Evolutionary conservation across 129 eudicot genomes (phyloP), one percentile per base, ranked within the genome.

Genomic region (Tagetes patula): DNA sequence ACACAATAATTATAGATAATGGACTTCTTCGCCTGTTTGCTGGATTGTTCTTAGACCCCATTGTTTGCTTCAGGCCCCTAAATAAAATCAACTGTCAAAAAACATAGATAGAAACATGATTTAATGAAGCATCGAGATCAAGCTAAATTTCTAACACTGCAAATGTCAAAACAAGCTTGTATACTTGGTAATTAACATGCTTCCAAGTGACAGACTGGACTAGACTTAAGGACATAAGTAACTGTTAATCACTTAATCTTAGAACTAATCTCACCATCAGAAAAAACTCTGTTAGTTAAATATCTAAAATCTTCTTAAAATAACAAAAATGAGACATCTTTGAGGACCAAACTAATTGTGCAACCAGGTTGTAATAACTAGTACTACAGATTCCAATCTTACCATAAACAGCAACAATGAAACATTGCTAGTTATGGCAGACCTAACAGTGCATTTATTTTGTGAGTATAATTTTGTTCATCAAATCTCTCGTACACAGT

Each of bases 21-120:
- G 96, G 89, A 56, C 90, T 85, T 60, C 96, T 83, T 55, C 81
- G 76, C 84, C 86, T 81, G 39, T 77, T 80, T 63, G 79, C 41
- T 33, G 87, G 77, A 72, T 80, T 84, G 76, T 78, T 68, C 78
- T 92, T 92, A 58, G 91, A 80, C 67, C 91, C 96, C 98, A 92
- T 92, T 20, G 65, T 69, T 38, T 85, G 75, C 33, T 72, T 59
- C 71, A 47, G 70, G 58, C 40, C 59, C 75, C 73, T 60, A 58
- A 77, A 76, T 47, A 65, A 54, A 64, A 9, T 71, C 33, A 36
- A 45, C 58, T 8, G 8, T 4, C 63, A 54, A 3, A 42, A 65
- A 42, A 62, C 78, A 64, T 43, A 32, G 46, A 72, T 40, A 8
- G 45, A 54, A 72, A 13, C 52, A 68, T 69, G 61, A 43, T 13